A percentile compares a stretch with the other conserved stretches of the same genome.
These are phyloP conservation scores for Cyberlindnera mississippiensis DNA, from an alignment of 805 yeast species.

Conservation along the genomic window DNA sequence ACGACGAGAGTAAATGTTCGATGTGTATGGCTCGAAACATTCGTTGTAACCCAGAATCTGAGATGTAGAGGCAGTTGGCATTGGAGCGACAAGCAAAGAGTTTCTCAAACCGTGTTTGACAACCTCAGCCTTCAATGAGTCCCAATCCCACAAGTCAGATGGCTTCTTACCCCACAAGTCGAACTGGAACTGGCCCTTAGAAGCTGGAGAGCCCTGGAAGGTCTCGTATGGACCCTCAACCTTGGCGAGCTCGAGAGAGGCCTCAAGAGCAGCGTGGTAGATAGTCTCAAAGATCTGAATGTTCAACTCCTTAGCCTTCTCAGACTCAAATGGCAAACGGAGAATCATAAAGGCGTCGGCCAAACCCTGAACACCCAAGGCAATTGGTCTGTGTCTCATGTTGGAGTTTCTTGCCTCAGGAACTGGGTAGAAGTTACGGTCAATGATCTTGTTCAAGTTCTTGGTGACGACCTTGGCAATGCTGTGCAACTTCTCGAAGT, in stretches of 20 bases:
- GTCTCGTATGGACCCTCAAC: slow-evolving; percentile 66
- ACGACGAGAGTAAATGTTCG: slow-evolving; percentile 89
- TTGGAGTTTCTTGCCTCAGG: slow-evolving; percentile 73
- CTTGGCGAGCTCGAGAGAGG: slow-evolving; percentile 77
- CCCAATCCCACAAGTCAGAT: slow-evolving; percentile 84
- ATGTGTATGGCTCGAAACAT: slow-evolving; percentile 94
- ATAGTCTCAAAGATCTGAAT: slow-evolving; percentile 90
- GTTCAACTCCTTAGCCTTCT: slow-evolving; percentile 71
- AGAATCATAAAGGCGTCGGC: slow-evolving; percentile 84
- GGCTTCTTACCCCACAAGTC: slow-evolving; percentile 87
- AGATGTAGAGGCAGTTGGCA: slow-evolving; percentile 99
- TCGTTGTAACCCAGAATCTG: slow-evolving; percentile 93
- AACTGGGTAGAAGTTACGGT: slow-evolving; percentile 81
- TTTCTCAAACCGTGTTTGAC: slow-evolving; percentile 72
- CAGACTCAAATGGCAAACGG: slow-evolving; percentile 82
- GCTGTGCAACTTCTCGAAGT: slow-evolving; percentile 70
- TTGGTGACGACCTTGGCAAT: slow-evolving; percentile 73
- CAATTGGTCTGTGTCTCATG: slow-evolving; percentile 84
- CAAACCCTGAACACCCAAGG: slow-evolving; percentile 97
- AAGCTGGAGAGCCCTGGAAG: slow-evolving; percentile 85
- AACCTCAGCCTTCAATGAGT: slow-evolving; percentile 54
- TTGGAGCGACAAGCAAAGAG: slow-evolving; percentile 86
- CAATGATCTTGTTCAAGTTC: slow-evolving; percentile 81
- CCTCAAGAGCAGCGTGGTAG: slow-evolving; percentile 89
- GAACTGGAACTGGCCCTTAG: slow-evolving; percentile 78